Base-by-base conservation (phyloP, 108 stramenopile species). In the Nitzschia sp. region DNA sequence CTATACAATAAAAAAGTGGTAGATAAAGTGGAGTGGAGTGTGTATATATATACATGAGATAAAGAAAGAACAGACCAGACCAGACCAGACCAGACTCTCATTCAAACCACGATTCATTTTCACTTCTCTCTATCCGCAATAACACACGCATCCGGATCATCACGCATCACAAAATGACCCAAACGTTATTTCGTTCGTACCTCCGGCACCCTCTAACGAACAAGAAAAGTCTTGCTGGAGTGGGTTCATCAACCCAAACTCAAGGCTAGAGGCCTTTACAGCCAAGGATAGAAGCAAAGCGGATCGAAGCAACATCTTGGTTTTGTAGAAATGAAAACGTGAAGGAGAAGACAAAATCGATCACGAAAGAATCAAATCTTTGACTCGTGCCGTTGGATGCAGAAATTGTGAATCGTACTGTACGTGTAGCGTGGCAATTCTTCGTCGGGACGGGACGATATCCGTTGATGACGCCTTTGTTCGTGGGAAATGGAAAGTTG, bases 161-260 rank as follows among this genome's bases (percentile, higher is more conserved):
- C n/a, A n/a, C n/a, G n/a, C n/a, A n/a, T n/a, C n/a, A n/a, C n/a
- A n/a, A n/a, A n/a, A 57, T 11, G 22, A 31, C 33, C 3, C 33
- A 22, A 60, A 4, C n/a, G n/a, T n/a, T n/a, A n/a, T n/a, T n/a
- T n/a, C n/a, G 5, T 3, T 2, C 60, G 5, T 41, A 61, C 60
- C 60, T 3, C 19, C 46, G 13, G 63, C 63, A 27, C 63, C 63
- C 1, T 32, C 45, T 9, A 64, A 21, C 29, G 63, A 52, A 50
- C 63, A 64, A n/a, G 63, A 50, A 52, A 61, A 61, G 16, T 45
- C 41, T 45, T 58, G 5, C 16, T 33, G 26, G 19, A 23, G 53
- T 26, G 13, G n/a, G 22, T 27, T 27, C 26, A 23, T 6, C 31
- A n/a, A 17, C 17, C 33, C 56, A 26, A 58, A 58, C 32, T 31